phyloP scores from a whole-genome alignment of 139 green algal species.

The Pedinophyceae sp. region DNA sequence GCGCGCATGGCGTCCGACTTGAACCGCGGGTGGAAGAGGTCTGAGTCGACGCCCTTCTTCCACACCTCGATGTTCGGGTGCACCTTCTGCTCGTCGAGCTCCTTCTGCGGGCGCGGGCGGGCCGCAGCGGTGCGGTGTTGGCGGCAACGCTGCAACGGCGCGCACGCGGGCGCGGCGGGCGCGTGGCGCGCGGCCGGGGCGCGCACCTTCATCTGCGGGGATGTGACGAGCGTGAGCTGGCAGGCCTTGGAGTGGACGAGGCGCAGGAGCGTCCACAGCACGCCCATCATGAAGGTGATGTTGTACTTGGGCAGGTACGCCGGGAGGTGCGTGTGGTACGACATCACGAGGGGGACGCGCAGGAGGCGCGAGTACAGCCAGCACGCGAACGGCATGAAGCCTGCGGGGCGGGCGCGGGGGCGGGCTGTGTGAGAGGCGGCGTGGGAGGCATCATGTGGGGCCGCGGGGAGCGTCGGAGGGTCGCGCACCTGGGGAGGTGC shows the following conservation, averaged over 20 bases:
- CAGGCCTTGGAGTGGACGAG: conserved; percentile 46
- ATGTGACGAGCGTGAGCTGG: conserved; percentile 58
- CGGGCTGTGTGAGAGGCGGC: not conserved
- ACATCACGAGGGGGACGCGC: conserved; percentile 67
- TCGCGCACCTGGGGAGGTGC: conserved; percentile 40
- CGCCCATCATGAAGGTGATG: conserved; percentile 36
- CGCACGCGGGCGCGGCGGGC: no score
- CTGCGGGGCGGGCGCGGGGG: no score
- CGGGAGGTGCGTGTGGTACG: conserved; percentile 97
- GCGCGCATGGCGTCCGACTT: conserved; percentile 40
- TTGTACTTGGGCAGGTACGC: conserved; percentile 75
- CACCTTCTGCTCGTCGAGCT: no score
- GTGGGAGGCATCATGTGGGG: not conserved
- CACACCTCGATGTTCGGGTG: conserved; percentile 28
- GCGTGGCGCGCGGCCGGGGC: no score
- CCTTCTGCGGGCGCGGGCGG: no score
- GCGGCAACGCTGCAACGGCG: no score
- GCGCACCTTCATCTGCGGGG: conserved; percentile 39
- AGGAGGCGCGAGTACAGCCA: conserved; percentile 81
- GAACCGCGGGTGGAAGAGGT: conserved; percentile 73
- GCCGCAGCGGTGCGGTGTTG: no score
- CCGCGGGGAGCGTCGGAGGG: not conserved
- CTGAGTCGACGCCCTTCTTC: conserved; percentile 73
- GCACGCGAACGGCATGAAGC: conserved; percentile 66
- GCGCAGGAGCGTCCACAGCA: conserved; percentile 83